Percentiles rank a stretch among this genome's conserved stretches.
These are phyloP conservation scores for Thoreauomyces humboldtii DNA, from an alignment of 192 early-diverging fungal species.

Conservation along the genomic window DNA sequence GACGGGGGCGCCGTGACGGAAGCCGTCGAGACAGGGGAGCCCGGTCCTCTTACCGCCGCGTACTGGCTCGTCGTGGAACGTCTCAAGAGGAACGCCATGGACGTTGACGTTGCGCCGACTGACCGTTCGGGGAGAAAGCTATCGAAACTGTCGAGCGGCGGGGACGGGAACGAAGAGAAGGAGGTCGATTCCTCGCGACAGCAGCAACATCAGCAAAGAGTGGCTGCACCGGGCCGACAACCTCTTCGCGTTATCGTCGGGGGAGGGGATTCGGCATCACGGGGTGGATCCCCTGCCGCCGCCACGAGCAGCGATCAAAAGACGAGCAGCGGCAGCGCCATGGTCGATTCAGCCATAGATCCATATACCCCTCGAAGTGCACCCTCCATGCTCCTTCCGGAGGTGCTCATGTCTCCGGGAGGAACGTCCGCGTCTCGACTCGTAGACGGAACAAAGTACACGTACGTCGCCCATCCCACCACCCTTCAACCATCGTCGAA, in stretches of 20 bases:
- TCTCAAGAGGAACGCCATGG: background rate
- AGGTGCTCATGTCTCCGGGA: no score
- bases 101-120: background rate
- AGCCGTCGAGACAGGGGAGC: constrained; percentile 3
- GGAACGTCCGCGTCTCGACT: no score
- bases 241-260: background rate
- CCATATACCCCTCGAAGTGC: background rate
- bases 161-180: no score
- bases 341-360: background rate
- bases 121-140: no score
- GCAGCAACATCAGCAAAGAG: background rate
- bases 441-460: background rate
- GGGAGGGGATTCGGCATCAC: background rate
- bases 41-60: background rate
- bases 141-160: no score
- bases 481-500: no score
- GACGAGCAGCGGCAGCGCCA: no score
- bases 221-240: background rate
- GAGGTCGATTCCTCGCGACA: no score
- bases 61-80: constrained; percentile 3
- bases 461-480: no score
- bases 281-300: no score
- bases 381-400: no score
- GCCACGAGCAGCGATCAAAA: background rate
- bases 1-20: background rate